Conservation (phyloP, 768 basidiomycete genomes). For the Favolaschia claudopus region DNA sequence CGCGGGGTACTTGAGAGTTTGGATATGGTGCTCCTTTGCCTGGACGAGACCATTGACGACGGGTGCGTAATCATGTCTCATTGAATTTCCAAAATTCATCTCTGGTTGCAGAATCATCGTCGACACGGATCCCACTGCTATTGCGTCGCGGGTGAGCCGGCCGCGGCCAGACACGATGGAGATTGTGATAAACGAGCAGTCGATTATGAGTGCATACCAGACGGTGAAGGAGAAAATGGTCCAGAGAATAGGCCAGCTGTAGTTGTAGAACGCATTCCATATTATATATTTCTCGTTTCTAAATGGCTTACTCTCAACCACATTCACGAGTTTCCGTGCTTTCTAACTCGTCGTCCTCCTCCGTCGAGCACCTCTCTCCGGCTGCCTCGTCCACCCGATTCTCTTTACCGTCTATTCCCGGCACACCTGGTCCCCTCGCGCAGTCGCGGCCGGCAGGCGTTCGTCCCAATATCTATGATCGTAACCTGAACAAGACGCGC, state of each 20-base stretch:
- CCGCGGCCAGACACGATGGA: conserved; percentile 94
- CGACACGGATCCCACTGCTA: conserved; percentile 95
- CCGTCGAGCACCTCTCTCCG: conserved; percentile 60
- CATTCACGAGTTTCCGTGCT: conserved; percentile 75
- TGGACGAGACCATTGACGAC: conserved; percentile 98
- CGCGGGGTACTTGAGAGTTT: conserved; percentile 93
- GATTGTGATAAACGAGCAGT: conserved; percentile 99
- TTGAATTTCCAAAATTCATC: neutral
- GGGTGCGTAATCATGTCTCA: conserved; percentile 72
- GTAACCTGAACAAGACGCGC: conserved; percentile 87
- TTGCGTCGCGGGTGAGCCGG: conserved; percentile 91
- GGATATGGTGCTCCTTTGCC: conserved; percentile 88
- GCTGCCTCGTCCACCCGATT: conserved; percentile 71
- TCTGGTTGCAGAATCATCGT: conserved; percentile 85
- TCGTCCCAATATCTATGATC: conserved; percentile 87
- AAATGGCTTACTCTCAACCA: conserved; percentile 68
- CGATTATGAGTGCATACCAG: conserved; percentile 91
- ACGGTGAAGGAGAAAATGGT: conserved; percentile 87
- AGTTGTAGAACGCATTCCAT: conserved; percentile 28
- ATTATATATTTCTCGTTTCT: neutral
- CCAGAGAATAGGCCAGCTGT: conserved; percentile 82
- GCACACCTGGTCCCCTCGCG: conserved; percentile 48
- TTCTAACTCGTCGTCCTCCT: conserved; percentile 65
- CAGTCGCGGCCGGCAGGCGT: conserved; percentile 44
- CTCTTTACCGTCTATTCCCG: conserved; percentile 67